phyloP scores from a whole-genome alignment of 108 stramenopile genomes.

The Cyclotella distinguenda region DNA sequence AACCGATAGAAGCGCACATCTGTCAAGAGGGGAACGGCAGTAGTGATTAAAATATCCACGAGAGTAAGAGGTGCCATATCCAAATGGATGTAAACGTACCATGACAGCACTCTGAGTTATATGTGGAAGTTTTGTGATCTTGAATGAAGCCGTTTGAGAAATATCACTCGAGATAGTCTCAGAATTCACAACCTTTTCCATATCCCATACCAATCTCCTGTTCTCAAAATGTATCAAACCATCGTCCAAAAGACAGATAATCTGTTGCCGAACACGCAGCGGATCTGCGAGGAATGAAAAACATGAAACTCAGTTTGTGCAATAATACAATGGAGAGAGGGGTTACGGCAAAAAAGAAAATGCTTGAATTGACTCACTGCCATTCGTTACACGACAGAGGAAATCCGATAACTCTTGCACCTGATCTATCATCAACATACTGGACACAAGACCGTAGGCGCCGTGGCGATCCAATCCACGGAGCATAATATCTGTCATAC shows the following conservation, averaged over 20 bases:
- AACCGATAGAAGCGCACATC: conserved; percentile 15
- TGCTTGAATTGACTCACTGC: background rate
- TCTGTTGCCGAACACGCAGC: conserved; percentile 1
- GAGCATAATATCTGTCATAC: background rate
- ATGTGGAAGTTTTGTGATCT: background rate
- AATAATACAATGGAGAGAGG: background rate
- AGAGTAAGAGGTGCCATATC: background rate
- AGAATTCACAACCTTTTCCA: background rate
- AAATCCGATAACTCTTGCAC: background rate
- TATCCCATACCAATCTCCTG: background rate
- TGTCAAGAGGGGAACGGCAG: background rate
- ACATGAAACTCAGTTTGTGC: background rate
- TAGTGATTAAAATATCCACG: background rate
- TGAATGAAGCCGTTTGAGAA: background rate
- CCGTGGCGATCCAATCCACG: background rate
- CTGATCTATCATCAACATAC: no score
- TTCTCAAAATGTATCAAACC: background rate
- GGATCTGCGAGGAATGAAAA: background rate
- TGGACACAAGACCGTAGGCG: background rate
- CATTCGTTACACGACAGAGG: conserved; percentile 3
- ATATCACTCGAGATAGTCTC: background rate
- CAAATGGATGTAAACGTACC: background rate
- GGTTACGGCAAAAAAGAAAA: background rate
- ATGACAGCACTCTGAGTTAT: background rate
- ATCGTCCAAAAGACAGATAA: background rate